Evolutionary conservation across 148 eudicot species (phyloP), one percentile per base, ranked within the genome.

Genomic region (Rhododendron simsii): DNA sequence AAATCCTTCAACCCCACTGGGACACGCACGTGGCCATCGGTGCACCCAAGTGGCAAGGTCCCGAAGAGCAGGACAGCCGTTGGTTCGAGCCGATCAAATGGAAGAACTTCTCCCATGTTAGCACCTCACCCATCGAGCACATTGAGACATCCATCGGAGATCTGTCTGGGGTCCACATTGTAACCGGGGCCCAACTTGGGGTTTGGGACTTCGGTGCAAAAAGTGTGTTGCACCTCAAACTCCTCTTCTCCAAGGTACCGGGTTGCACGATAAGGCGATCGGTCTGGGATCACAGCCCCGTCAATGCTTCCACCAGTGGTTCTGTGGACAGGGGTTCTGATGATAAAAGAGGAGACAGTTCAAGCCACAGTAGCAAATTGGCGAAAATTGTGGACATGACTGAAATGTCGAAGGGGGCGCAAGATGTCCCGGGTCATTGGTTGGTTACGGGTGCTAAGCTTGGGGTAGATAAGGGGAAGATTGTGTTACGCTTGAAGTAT

Each of bases 21-120:
- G 99, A 94, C 86, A 67, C 96, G 16, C 98, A 97, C 88, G 91
- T 95, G 93, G 95, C 98, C 82, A 97, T 97, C 7, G 99, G 99
- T 69, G 98, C 98, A 61, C 99, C 94, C 67, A 95, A 89, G 85
- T 97, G 99, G 99, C 94, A 92, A 88, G 99, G 99, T 50, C 99
- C 99, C 0, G 99, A 97, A 83, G 99, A 97, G 91, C 99, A 97
- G 85, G 99, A 97, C 65, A 97, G 99, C 88, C 96, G 99, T 57
- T 97, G 99, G 99, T 97, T 97, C 39, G 99, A 97, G 86, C 96
- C 99, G 8, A 97, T 97, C 37, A 97, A 93, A 89, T 97, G 99
- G 99, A 97, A 97, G 87, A 97, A 95, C 87, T 97, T 93, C 89
- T 97, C 99, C 78, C 98, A 95, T 41, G 99, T 95, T 21, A 97